Conservation (phyloP, 371 early-diverging fungal genomes). For the Lichtheimia corymbifera region DNA sequence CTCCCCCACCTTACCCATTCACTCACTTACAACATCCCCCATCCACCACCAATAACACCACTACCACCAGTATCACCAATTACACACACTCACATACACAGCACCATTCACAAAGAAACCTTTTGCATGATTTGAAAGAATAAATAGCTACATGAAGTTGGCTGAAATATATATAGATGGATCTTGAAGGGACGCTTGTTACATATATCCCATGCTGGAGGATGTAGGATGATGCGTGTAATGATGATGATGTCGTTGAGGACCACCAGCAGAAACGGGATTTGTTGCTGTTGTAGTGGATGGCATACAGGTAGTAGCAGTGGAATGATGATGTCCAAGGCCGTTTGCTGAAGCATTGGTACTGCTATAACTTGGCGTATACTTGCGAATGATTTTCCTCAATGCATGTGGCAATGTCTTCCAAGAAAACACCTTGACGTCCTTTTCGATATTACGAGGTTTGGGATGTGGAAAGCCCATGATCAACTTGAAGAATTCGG, state of each 20-base stretch:
- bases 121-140: too few relatives aligned
- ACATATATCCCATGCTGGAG: not conserved
- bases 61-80: not conserved
- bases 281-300: not conserved
- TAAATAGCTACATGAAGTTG: too few relatives aligned
- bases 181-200: not conserved
- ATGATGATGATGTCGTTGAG: not conserved
- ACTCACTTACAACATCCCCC: not conserved
- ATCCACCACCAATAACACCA: not conserved
- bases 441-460: constrained; percentile 86
- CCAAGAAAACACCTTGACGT: constrained; percentile 86
- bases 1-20: not conserved
- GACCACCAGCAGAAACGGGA: too few relatives aligned
- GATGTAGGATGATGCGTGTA: constrained; percentile 30
- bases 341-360: constrained; percentile 21
- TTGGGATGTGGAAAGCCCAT: constrained; percentile 85
- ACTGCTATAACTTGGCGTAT: constrained; percentile 38
- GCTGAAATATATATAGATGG: too few relatives aligned
- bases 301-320: not conserved
- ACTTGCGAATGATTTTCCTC: constrained; percentile 74
- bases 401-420: constrained; percentile 63
- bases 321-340: constrained; percentile 1
- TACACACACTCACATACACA: not conserved
- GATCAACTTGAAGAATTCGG: constrained; percentile 78
- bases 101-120: too few relatives aligned